Conservation (phyloP, 2,329 filamentous ascomycete species). For the Reticulascus tulasneorum region DNA sequence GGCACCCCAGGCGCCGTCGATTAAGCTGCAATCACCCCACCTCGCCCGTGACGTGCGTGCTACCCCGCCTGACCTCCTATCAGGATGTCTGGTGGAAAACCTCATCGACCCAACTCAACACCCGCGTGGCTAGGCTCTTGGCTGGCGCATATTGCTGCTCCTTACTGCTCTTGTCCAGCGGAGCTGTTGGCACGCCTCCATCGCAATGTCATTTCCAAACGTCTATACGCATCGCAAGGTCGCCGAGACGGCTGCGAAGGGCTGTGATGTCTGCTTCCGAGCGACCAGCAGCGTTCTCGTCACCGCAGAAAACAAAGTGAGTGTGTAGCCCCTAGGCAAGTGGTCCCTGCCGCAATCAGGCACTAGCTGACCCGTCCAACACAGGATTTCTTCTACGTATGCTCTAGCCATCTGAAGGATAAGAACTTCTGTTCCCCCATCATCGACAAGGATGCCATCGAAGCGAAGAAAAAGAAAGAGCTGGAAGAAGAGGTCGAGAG, state of each 20-base stretch:
- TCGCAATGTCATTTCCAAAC: conserved; percentile 62
- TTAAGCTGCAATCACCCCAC: too few species aligned
- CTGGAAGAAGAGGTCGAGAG: conserved; percentile 60
- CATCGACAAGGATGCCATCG: conserved; percentile 62
- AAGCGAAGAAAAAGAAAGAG: conserved; percentile 63
- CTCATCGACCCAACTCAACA: too few species aligned
- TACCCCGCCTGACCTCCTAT: too few species aligned
- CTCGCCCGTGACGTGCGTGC: too few species aligned
- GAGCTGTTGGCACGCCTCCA: too few species aligned
- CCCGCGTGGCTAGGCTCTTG: too few species aligned
- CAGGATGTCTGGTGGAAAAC: too few species aligned
- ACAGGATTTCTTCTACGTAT: conserved; percentile 88
- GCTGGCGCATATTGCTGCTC: too few species aligned
- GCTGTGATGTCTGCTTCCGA: conserved; percentile 91
- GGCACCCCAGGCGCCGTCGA: too few species aligned
- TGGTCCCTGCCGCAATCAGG: conserved; percentile 4
- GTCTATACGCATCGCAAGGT: conserved; percentile 82
- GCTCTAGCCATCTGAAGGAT: conserved; percentile 77
- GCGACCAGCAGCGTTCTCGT: conserved; percentile 82
- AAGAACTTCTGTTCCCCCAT: conserved; percentile 73
- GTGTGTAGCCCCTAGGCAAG: not conserved
- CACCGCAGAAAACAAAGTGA: conserved; percentile 82
- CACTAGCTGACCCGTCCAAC: conserved; percentile 11
- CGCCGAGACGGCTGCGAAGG: conserved; percentile 75
- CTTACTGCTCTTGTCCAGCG: too few species aligned